These are phyloP conservation scores for Penicillium angulare DNA, from an alignment of 495 filamentous ascomycete genomes.

Conservation along the genomic window DNA sequence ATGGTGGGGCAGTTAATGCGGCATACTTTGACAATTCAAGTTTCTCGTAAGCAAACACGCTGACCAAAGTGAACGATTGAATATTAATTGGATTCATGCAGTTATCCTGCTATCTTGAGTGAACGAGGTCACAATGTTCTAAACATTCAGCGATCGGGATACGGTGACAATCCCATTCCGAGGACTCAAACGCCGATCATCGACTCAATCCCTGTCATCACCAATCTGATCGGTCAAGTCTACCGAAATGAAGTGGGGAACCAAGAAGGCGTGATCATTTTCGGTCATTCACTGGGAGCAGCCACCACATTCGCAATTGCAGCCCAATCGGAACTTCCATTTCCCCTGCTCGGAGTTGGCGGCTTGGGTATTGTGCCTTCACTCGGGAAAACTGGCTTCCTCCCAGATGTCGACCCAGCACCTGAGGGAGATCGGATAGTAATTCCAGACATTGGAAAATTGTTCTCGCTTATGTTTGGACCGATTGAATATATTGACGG, in stretches of 20 bases:
- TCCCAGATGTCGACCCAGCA: not conserved
- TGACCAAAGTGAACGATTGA: not conserved
- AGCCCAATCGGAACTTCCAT: constrained; percentile 17
- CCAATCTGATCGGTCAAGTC: constrained; percentile 8
- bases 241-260: constrained; percentile 1
- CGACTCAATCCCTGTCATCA: not conserved
- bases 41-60: not conserved
- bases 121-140: constrained; percentile 13
- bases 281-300: constrained; percentile 12
- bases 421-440: not conserved
- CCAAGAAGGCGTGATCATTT: constrained; percentile 14
- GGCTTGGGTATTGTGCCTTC: not conserved
- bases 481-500: not conserved
- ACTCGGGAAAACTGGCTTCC: not conserved
- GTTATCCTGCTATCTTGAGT: constrained; percentile 1
- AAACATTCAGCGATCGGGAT: constrained; percentile 14
- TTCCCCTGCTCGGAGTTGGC: constrained; percentile 1
- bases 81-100: not conserved
- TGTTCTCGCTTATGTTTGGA: not conserved
- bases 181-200: constrained; percentile 4
- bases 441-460: not conserved
- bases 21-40: constrained; percentile 16
- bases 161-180: constrained; percentile 10
- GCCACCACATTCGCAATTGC: constrained; percentile 13
- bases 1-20: constrained; percentile 10